Evolutionary conservation across 345 rosid species (phyloP), one percentile per base, ranked within the genome.

Genomic region (Atalantia buxifolia): DNA sequence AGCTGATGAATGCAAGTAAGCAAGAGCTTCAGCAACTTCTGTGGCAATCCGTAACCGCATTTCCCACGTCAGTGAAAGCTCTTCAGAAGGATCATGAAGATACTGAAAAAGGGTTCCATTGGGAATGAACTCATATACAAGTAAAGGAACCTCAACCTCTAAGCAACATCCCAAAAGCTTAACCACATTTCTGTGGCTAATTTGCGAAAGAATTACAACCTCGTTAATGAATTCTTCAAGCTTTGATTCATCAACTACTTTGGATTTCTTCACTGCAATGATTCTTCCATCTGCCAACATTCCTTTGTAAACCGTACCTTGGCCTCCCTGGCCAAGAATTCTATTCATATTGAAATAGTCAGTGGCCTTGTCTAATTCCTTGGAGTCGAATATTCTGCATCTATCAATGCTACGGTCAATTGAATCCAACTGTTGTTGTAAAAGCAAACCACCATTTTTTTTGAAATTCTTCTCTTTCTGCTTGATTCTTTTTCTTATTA

Each of bases 221-320:
- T 74, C 77, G 9, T 74, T 74, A 10, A 74, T 74, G 77, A 61
- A 74, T 76, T 67, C 65, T 50, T 76, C 66, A 18, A 76, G 31
- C 33, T 55, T 76, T 10, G 19, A 35, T 35, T 55, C 24, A 66
- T 76, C 55, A 14, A 55, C 31, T 14, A 55, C 35, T 53, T 64
- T 76, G 35, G 79, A 76, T 31, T 55, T 76, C 10, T 76, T 76
- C 4, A 76, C 65, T 12, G 79, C 73, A 53, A 76, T 48, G 21
- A 74, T 74, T 74, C 67, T 36, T 74, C 68, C 77, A 40, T 74
- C 57, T 0, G 4, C 55, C 2, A 74, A 19, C 77, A 74, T 74
- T 27, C 77, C 76, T 24, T 73, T 73, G 19, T 59, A 73, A 24
- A 62, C 69, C 19, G 77, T 62, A 6, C 77, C 77, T 48, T 75